Evolutionary conservation across 1,139 yeast species (phyloP).

Genomic region (Arxiozyma heterogenica): DNA sequence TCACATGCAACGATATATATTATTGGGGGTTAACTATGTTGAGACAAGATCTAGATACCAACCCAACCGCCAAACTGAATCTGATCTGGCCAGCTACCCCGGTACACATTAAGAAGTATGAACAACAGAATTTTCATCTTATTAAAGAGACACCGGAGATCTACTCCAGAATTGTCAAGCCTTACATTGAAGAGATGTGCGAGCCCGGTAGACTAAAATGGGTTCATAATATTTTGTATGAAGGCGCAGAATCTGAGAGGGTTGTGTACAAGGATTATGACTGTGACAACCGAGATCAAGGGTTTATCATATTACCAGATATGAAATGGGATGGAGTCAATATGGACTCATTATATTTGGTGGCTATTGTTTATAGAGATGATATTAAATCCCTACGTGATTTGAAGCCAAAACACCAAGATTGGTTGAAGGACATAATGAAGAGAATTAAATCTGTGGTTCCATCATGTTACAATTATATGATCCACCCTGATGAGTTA

Average conservation of each 20-base stretch:
- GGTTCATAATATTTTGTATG: slow-evolving; percentile 77
- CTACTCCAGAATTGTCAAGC: slow-evolving; percentile 53
- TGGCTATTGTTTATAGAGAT: slow-evolving; percentile 61
- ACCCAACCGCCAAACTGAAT: slow-evolving; percentile 64
- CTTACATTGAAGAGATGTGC: slow-evolving; percentile 68
- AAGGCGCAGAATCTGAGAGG: slow-evolving; percentile 78
- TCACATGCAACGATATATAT: slow-evolving; percentile 73
- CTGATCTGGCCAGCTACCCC: slow-evolving; percentile 86
- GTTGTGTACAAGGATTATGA: slow-evolving; percentile 35
- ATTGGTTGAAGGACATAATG: slow-evolving; percentile 44
- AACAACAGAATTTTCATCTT: slow-evolving; percentile 47
- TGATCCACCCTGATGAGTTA: slow-evolving; percentile 36
- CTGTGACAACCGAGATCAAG: slow-evolving; percentile 38
- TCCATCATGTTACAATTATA: slow-evolving; percentile 36
- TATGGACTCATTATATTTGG: slow-evolving; percentile 61
- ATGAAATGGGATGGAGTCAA: slow-evolving; percentile 90
- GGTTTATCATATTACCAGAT: slow-evolving; percentile 61
- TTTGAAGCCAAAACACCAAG: slow-evolving; percentile 48
- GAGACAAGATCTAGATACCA: slow-evolving; percentile 37
- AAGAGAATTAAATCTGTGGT: slow-evolving; percentile 41
- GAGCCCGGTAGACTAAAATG: slow-evolving; percentile 70
- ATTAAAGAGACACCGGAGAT: slow-evolving; percentile 74
- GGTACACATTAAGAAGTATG: slow-evolving; percentile 70
- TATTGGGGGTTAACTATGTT: slow-evolving; percentile 63
- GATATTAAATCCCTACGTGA: slow-evolving; percentile 74